Percentiles rank a stretch among this genome's conserved stretches.
Evolutionary conservation across 805 yeast genomes (phyloP).

Genomic region (Starmerella apis): DNA sequence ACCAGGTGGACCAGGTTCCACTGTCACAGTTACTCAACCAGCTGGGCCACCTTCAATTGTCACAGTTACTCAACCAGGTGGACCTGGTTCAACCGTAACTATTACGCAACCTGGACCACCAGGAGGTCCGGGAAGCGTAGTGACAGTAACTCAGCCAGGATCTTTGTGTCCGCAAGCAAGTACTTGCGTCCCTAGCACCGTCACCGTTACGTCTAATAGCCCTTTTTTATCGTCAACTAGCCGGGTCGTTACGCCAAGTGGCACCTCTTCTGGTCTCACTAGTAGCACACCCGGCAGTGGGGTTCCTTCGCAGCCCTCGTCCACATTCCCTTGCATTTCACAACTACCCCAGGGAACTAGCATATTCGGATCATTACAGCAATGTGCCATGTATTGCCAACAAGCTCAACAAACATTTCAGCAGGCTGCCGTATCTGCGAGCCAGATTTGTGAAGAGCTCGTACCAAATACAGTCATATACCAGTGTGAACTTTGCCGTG

Average conservation of each 20-base stretch:
- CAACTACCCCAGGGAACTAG: constrained; percentile 13
- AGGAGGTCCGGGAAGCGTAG: constrained; percentile 7
- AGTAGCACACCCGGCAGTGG: constrained; percentile 30
- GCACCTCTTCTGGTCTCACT: constrained; percentile 33
- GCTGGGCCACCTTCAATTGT: constrained; percentile 14
- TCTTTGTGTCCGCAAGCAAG: constrained; percentile 12
- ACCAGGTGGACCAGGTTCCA: not conserved
- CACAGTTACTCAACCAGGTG: constrained; percentile 23
- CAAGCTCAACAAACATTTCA: constrained; percentile 12
- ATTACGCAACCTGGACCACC: constrained; percentile 22
- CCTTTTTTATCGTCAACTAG: constrained; percentile 34
- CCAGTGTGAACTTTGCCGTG: constrained; percentile 19
- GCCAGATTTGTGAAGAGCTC: constrained; percentile 9
- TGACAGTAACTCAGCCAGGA: constrained; percentile 14
- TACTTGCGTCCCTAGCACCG: constrained; percentile 12
- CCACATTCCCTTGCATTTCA: constrained; percentile 17
- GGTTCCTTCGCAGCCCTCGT: constrained; percentile 14
- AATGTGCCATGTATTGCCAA: constrained; percentile 15
- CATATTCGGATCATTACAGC: constrained; percentile 12
- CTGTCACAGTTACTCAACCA: constrained; percentile 11
- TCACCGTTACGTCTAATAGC: constrained; percentile 23
- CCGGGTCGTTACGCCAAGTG: constrained; percentile 31
- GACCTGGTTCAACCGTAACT: constrained; percentile 15
- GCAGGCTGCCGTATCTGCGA: not conserved
- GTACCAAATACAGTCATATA: constrained; percentile 10